Conservation (phyloP, 805 yeast species). For the Isabelozyma pseudorhagii region DNA sequence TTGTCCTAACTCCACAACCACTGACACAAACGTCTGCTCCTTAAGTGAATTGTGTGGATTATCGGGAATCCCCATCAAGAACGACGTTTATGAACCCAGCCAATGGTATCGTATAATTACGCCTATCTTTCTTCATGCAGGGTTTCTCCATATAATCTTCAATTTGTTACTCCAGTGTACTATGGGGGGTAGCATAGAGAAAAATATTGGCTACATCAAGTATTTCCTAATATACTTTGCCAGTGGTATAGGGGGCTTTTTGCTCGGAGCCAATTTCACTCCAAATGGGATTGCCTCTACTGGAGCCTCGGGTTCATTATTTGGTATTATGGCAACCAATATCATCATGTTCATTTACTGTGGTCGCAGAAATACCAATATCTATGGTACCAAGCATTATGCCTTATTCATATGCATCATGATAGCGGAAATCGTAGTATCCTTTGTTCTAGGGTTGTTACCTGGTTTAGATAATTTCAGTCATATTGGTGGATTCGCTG, state of each 20-base stretch:
- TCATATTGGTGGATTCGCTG: conserved; percentile 71
- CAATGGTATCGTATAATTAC: conserved; percentile 70
- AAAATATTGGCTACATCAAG: conserved; percentile 51
- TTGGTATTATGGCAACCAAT: conserved; percentile 66
- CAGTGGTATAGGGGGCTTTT: conserved; percentile 64
- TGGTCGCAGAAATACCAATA: conserved; percentile 48
- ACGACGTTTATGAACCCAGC: conserved; percentile 41
- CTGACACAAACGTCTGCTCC: conserved; percentile 53
- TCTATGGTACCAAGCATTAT: conserved; percentile 46
- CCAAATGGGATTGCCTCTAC: conserved; percentile 64
- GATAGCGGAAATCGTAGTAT: conserved; percentile 54
- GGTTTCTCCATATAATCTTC: conserved; percentile 64
- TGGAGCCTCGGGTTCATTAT: conserved; percentile 71
- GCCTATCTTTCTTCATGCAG: conserved; percentile 76
- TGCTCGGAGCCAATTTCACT: conserved; percentile 67
- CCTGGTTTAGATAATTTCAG: conserved; percentile 77
- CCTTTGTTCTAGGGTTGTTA: conserved; percentile 60
- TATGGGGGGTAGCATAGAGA: conserved; percentile 61
- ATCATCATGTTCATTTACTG: conserved; percentile 51
- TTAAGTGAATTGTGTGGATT: conserved; percentile 61
- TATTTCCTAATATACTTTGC: conserved; percentile 54
- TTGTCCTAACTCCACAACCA: conserved; percentile 63
- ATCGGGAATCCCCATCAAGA: conserved; percentile 39
- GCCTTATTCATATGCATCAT: conserved; percentile 43
- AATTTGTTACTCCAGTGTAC: conserved; percentile 58